Evolutionary conservation across 805 yeast species (phyloP).

Genomic region (Candida taoyuanica): DNA sequence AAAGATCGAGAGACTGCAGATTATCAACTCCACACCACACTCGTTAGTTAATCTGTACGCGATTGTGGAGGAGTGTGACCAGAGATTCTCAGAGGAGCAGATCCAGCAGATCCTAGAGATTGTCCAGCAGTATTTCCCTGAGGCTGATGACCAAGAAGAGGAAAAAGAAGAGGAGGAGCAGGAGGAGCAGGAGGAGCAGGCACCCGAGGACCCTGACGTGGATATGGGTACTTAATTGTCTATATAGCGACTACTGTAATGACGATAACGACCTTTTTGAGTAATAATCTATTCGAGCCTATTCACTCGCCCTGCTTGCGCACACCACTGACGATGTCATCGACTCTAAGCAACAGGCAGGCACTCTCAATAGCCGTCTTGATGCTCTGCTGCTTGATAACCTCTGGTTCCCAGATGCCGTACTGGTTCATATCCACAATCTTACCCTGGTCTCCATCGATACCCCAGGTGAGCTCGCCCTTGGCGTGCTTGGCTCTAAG

Average conservation of each 20-base stretch:
- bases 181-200: too few species aligned
- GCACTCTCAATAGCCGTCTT: conserved; percentile 99
- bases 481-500: conserved; percentile 95
- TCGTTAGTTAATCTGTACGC: conserved; percentile 75
- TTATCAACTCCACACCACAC: conserved; percentile 75
- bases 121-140: conserved; percentile 50
- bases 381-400: conserved; percentile 91
- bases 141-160: conserved; percentile 9
- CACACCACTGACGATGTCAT: conserved; percentile 95
- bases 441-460: conserved; percentile 93
- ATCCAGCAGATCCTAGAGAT: conserved; percentile 55
- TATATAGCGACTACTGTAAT: background rate
- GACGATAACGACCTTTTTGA: background rate
- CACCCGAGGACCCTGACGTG: conserved; percentile 11
- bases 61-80: conserved; percentile 89
- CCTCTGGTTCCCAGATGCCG: conserved; percentile 99
- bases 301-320: conserved; percentile 43
- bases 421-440: conserved; percentile 92
- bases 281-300: background rate
- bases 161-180: conserved; percentile 13
- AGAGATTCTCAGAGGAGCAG: conserved; percentile 67
- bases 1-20: conserved; percentile 80
- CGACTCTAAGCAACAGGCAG: conserved; percentile 88
- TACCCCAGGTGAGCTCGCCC: conserved; percentile 81
- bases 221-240: background rate